Evolutionary conservation across 345 rosid genomes (phyloP), one percentile per base, ranked within the genome.

Genomic region (Salix udensis): DNA sequence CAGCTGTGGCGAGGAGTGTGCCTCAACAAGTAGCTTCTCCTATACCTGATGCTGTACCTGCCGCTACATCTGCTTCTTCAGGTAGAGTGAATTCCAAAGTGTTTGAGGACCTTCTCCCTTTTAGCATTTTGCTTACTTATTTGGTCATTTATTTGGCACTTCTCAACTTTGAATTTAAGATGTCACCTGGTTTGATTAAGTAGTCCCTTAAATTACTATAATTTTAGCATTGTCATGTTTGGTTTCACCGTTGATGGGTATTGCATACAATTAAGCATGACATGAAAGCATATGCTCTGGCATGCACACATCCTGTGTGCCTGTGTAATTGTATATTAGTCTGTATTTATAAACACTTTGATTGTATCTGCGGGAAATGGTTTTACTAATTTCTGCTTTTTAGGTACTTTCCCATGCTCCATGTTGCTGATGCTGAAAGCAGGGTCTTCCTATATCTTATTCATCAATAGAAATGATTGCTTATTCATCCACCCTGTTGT

Each of bases 1-100:
- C 85, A 40, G 79, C 85, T 79, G 89, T 85, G 44, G 83, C 83
- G 75, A 94, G 89, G 84, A 88, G 79, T 85, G 84, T 82, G 73
- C 82, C 87, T 82, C 96, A 88, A 70, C 89, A 91, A 31, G 78
- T 79, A 70, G 88, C 92, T 76, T 81, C 78, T 85, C 82, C 92
- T 28, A 77, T 89, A 72, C 79, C 72, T 53, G 70, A 70, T 66
- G 26, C 76, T 75, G 40, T 65, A 15, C 58, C 91, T 73, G 75
- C 86, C 42, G 84, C 88, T 67, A 28, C 86, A 73, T 53, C 90
- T 72, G 77, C 90, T 69, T 76, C 95, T 72, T 78, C 91, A 46
- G 97, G 98, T 94, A 82, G 69, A 62, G 53, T 77, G 64, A 7
- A 24, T 78, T 39, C 53, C 24, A n/a, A 42, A 67, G 31, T 62